Base-by-base conservation (phyloP, 1,284 basidiomycete species). In the Albatrellus sp. region DNA sequence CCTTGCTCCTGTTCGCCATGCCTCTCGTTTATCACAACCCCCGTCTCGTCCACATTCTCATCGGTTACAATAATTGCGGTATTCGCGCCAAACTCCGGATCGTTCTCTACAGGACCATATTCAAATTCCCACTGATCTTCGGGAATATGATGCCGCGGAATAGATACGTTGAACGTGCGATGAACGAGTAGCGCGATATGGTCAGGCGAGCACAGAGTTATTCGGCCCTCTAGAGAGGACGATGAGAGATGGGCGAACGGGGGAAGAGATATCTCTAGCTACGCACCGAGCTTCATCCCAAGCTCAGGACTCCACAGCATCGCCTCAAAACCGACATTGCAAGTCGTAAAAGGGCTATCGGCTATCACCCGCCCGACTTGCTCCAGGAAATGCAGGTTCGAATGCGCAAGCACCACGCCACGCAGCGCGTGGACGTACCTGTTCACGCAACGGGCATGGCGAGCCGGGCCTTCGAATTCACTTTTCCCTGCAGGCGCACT, bases 151-250 rank as follows among this genome's bases (percentile, higher is more conserved):
- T 89, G 77, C 45, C 89, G 79, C 1, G 92, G 90, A 60, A 98
- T 97, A 7, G 91, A 93, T 12, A 91, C 90, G 62, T 98, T 98
- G 72, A 98, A 98, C 6, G 90, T 94, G 45, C 84, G 83, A 56
- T 96, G 90, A 4, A 97, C 72, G 43, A 98, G 83, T 10, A 98
- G 69, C 0, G 92, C 91, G 45, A 98, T 73, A 57, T 98, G 94
- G 48, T 94, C 92, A 0, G 94, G 92, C 1, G 92, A 96, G 48
- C 80, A 92, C 17, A 98, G 71, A 50, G 81, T 93, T 48, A 98
- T 78, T 48, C 78, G 84, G 5, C 92, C 94, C 46, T 75, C 90
- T 93, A 49, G 33, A 55, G 5, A 36, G 7, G 24, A 24, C 4
- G 24, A 37, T 24, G 50, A 50, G 34, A 30, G 45, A 40, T 41